These are phyloP conservation scores for Actinomucor elegans DNA, from an alignment of 371 early-diverging fungal species.

Conservation along the genomic window DNA sequence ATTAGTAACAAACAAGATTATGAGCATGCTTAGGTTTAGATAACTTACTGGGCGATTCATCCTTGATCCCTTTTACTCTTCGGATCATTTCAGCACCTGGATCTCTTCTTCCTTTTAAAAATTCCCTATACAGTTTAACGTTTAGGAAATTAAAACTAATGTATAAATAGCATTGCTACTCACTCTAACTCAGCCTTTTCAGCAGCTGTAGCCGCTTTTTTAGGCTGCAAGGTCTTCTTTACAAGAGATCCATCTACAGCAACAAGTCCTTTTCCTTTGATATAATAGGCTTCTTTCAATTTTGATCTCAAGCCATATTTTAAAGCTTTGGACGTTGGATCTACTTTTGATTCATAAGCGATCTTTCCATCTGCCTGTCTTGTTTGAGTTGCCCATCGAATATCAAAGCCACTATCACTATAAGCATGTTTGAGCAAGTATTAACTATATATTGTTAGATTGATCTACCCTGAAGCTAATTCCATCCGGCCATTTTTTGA, in stretches of 20 bases:
- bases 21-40: no score
- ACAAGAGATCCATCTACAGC: slow-evolving; percentile 28
- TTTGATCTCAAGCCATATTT: slow-evolving; percentile 3
- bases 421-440: not conserved
- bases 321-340: not conserved
- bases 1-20: no score
- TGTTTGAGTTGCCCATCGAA: slow-evolving; percentile 31
- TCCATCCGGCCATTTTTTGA: slow-evolving; percentile 49
- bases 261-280: slow-evolving; percentile 26
- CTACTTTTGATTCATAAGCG: slow-evolving; percentile 6
- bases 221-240: slow-evolving; percentile 4
- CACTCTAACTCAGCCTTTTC: slow-evolving; percentile 12
- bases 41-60: slow-evolving; percentile 25
- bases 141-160: slow-evolving; percentile 4
- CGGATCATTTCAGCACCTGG: slow-evolving; percentile 44
- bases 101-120: slow-evolving; percentile 35
- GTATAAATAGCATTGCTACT: no score
- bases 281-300: slow-evolving; percentile 27
- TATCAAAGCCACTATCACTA: slow-evolving; percentile 35
- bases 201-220: slow-evolving; percentile 1
- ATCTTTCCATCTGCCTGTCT: slow-evolving; percentile 12
- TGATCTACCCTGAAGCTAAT: slow-evolving; percentile 41
- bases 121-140: slow-evolving; percentile 25
- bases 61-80: slow-evolving; percentile 35
- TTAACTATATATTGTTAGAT: not conserved